A percentile compares a stretch with the other conserved stretches of the same genome.
These are phyloP conservation scores for Rhizophagus sp. DNA, from an alignment of 192 early-diverging fungal genomes.

Conservation along the genomic window DNA sequence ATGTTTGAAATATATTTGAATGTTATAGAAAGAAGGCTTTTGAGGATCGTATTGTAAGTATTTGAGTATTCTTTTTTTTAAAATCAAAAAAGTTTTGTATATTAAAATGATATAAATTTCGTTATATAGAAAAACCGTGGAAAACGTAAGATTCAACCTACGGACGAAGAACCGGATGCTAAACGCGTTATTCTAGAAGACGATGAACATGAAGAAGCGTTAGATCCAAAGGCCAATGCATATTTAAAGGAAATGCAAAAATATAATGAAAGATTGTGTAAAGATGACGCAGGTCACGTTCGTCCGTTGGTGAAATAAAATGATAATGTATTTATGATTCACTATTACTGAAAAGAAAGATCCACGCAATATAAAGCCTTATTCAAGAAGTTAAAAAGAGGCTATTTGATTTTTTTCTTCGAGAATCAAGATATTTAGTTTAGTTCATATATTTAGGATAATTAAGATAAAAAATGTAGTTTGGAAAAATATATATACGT, in stretches of 20 bases:
- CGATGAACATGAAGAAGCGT: conserved; percentile 5
- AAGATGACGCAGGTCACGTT: conserved; percentile 31
- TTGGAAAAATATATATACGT: background rate
- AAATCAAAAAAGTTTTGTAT: no score
- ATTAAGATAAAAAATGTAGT: no score
- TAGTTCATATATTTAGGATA: background rate
- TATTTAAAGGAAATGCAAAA: conserved; percentile 37
- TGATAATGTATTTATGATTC: background rate
- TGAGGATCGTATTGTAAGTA: conserved; percentile 37
- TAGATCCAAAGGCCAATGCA: conserved; percentile 36
- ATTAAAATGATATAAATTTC: no score
- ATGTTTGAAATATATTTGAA: conserved; percentile 13
- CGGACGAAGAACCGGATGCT: conserved; percentile 23
- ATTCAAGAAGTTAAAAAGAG: no score
- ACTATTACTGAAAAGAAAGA: background rate
- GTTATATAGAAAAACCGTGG: conserved; percentile 27
- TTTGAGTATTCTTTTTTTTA: background rate
- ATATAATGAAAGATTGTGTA: conserved; percentile 32
- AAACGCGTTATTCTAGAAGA: conserved; percentile 19
- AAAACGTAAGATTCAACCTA: conserved; percentile 27
- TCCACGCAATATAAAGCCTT: background rate
- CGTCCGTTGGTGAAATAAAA: conserved; percentile 33
- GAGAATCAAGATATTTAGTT: background rate
- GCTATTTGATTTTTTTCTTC: no score
- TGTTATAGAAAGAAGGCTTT: conserved; percentile 33